Evolutionary conservation across 1,284 basidiomycete genomes (phyloP), one percentile per base, ranked within the genome.

Genomic region (Boletellus deceptivus): DNA sequence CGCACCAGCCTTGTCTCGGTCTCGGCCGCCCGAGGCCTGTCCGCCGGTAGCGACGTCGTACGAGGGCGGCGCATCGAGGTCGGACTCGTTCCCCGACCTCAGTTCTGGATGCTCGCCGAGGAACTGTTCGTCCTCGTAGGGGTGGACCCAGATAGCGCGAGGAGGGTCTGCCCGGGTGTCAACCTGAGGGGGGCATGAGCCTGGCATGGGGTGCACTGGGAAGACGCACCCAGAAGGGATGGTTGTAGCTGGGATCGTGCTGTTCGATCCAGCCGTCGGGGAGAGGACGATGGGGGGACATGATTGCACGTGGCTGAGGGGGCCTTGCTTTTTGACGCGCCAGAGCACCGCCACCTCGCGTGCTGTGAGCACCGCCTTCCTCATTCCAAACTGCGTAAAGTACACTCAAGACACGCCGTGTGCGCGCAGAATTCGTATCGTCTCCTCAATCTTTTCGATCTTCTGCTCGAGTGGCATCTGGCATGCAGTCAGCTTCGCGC

Each of bases 91-190:
- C 57, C 73, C 74, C 49, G 76, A 70, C 43, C 67, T 65, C 11
- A 72, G 57, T 13, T 79, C 76, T 13, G 84, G 82, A 57, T 86
- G 78, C 50, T 80, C 77, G 16, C 53, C 59, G 24, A 86, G 70
- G 64, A 76, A 88, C 50, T 79, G 74, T 47, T 82, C 78, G 60
- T 87, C 84, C 49, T 88, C 81, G 54, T 79, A 81, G 1, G 86
- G 86, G 60, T 89, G 84, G 3, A 76, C 73, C 86, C 86, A 89
- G 55, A 81, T 86, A 0, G 82, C 75, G 3, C 86, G 77, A 6
- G 84, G 79, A n/a, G 86, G 86, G 3, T 67, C 72, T 4, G 79
- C 76, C 46, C 68, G 73, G 0, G 84, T 88, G 56, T 89, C 83
- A n/a, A 87, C 81, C 84, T 62, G 79, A 49, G 0, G 13, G 7